Evolutionary conservation across 2,329 filamentous ascomycete species (phyloP), one percentile per base, ranked within the genome.

Genomic region (Cadophora gregata): DNA sequence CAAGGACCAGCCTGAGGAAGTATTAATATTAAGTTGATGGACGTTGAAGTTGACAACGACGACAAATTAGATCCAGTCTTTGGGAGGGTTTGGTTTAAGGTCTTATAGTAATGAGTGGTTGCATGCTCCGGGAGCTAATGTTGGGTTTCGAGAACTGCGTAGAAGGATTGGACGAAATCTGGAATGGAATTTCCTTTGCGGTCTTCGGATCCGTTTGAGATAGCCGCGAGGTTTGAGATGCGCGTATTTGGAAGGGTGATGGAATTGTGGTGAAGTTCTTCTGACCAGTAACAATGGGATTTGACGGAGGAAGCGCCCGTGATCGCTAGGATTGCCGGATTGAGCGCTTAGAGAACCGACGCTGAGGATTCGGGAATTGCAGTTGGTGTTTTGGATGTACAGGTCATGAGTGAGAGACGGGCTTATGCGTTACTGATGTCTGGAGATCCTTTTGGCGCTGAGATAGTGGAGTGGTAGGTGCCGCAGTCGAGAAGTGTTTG

Each of bases 151-250:
- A 10, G 36, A 56, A 59, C 31, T 10, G 59, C 59, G 51, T 25
- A 16, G 56, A 62, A 25, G 29, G 47, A 61, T 25, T 33, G 59
- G 51, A 48, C 29, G 21, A 61, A 56, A 19, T 61, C 16, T 21
- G 24, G 25, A 62, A 56, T 21, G 51, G 36, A 61, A 36, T 21
- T n/a, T 66, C 21, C 56, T 55, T 47, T 59, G 59, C 25, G 19
- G 53, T 62, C 50, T 55, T 64, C 55, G 59, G 42, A 36, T 62
- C n/a, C 24, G 70, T 71, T 70, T 69, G 47, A 56, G 59, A 65
- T 69, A 68, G 64, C 62, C 70, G 67, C 67, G 67, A 65, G 59
- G 69, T 70, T 69, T 69, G 67, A 70, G 62, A 61, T 58, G 45
- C 56, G 53, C 14, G 47, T 38, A 62, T 53, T 47, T 53, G 56